Conservation (phyloP, 768 basidiomycete species). For the Mycena latifolia region DNA sequence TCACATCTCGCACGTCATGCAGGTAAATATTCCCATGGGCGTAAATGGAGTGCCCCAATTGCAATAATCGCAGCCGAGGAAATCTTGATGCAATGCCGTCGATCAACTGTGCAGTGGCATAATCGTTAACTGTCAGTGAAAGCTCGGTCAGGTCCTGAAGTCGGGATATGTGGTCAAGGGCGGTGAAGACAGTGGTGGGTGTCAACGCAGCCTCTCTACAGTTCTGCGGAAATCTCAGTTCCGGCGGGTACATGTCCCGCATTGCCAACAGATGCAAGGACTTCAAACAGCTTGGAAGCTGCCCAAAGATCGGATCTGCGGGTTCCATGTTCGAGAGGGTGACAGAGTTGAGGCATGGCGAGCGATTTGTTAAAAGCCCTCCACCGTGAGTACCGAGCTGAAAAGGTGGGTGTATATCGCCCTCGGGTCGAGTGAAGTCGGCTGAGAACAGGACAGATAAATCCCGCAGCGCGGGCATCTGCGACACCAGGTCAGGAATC, state of each 20-base stretch:
- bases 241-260: not conserved
- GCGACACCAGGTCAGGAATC: conserved; percentile 8
- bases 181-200: not conserved
- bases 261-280: conserved; percentile 12
- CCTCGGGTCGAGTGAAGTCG: not conserved
- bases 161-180: not conserved
- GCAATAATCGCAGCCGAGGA: conserved; percentile 1
- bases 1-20: conserved; percentile 4
- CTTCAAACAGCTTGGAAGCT: not conserved
- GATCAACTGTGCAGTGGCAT: not conserved
- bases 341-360: not conserved
- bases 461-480: conserved; percentile 13
- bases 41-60: not conserved
- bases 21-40: too few relatives aligned
- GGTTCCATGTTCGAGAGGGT: conserved; percentile 22
- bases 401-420: conserved; percentile 3
- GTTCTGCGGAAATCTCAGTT: not conserved
- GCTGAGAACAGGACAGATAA: conserved; percentile 11
- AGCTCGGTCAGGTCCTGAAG: conserved; percentile 1
- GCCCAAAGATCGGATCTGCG: conserved; percentile 12
- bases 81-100: not conserved
- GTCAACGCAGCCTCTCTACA: conserved; percentile 7
- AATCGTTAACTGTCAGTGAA: conserved; percentile 3
- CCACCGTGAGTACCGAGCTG: conserved; percentile 3
- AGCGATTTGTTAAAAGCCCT: not conserved